A percentile compares a stretch with the other conserved stretches of the same genome.
Evolutionary conservation across 495 filamentous ascomycete species (phyloP).

Genomic region (Talaromyces liani): DNA sequence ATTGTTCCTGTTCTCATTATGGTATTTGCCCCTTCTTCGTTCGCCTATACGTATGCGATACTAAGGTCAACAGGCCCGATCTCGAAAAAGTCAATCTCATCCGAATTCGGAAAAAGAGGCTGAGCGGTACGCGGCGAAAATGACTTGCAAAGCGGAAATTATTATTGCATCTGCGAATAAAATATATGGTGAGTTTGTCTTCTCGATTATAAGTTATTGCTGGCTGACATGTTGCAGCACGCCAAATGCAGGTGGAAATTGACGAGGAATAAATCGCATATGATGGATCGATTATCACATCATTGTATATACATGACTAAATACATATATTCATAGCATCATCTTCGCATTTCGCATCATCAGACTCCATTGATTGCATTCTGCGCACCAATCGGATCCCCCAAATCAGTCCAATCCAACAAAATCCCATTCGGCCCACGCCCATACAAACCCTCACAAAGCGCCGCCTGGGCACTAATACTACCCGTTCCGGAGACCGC

Average conservation of each 20-base stretch:
- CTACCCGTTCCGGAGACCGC: constrained; percentile 42
- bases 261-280: constrained; percentile 21
- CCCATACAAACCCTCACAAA: constrained; percentile 48
- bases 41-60: not conserved
- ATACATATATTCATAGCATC: not conserved
- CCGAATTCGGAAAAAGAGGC: constrained; percentile 52
- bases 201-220: not conserved
- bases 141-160: constrained; percentile 58
- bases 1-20: constrained; percentile 64
- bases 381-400: constrained; percentile 49
- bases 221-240: constrained; percentile 19
- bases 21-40: constrained; percentile 23
- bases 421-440: constrained; percentile 52
- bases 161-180: constrained; percentile 65
- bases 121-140: constrained; percentile 54
- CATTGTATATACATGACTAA: not conserved
- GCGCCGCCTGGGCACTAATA: constrained; percentile 48
- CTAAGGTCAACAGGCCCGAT: constrained; percentile 38
- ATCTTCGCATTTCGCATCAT: not conserved
- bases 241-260: constrained; percentile 36
- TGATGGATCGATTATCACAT: not conserved
- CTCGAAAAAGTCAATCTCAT: constrained; percentile 53
- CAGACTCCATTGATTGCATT: constrained; percentile 50
- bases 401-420: constrained; percentile 61
- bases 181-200: constrained; percentile 54